Base-by-base conservation (phyloP, 2,329 filamentous ascomycete species). In the Sporothrix euskadiensis region DNA sequence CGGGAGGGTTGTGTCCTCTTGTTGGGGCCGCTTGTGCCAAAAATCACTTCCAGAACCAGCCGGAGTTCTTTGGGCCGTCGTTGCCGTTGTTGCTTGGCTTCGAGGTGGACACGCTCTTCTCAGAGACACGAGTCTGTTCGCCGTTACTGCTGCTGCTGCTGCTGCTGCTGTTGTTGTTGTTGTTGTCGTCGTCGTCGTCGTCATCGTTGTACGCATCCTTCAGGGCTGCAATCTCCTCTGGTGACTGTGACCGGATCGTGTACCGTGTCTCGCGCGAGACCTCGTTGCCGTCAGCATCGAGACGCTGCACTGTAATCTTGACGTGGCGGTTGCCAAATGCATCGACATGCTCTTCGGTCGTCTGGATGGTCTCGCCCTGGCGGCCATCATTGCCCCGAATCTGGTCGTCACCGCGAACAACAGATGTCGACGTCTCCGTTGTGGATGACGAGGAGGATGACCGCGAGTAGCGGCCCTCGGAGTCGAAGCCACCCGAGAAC, bases 301-400 rank as follows among this genome's bases (percentile, higher is more conserved):
- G 77, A 8, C 78, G 83, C 74, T 80, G 82, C 35, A 82, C 80
- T 7, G 81, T 83, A 9, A 81, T 80, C 76, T 82, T 84, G 70
- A 80, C 81, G 73, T 85, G 84, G 14, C 81, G 76, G 75, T 84
- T 83, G 44, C 84, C 85, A 69, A 81, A 81, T 8, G 78, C 76
- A 76, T 86, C 84, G 4, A 84, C 80, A 69, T 83, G 81, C 74
- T 86, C 83, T 4, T 84, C 80, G 35, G 80, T 82, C 1, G 80
- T 81, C 73, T 80, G 79, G 35, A 82, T 78, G 35, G 81, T 80
- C 71, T 81, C 69, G 44, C 72, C 71, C 10, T 71, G 61, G 7
- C 52, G 61, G 2, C 30, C 41, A 32, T 61, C 54, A 4, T 8
- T 14, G 72, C 54, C 54, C 22, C 68, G 22, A 39, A 30, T 39